phyloP scores from a whole-genome alignment of 306 rosid genomes.

The Trifolium dubium region DNA sequence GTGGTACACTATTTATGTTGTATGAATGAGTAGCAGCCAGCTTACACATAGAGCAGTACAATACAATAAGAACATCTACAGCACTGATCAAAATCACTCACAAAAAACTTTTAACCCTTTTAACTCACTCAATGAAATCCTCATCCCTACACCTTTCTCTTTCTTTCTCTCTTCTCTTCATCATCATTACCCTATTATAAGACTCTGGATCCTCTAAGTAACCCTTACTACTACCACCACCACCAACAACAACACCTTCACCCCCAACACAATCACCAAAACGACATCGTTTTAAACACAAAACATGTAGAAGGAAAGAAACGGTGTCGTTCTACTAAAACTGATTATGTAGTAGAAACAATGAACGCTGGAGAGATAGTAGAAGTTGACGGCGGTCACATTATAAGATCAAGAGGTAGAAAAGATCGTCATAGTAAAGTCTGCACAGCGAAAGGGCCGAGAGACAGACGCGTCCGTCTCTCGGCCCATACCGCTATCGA shows the following conservation, averaged over 20 bases:
- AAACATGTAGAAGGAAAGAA: conserved; percentile 29
- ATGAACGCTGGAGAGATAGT: conserved; percentile 66
- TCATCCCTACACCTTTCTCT: conserved; percentile 35
- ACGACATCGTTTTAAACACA: conserved; percentile 9
- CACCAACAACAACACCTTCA: too few species aligned
- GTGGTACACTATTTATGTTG: too few species aligned
- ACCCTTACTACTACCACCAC: conserved; percentile 42
- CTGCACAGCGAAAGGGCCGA: conserved; percentile 85
- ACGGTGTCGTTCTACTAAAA: conserved; percentile 40
- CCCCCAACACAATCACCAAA: neutral
- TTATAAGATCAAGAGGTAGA: conserved; percentile 78
- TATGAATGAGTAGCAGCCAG: neutral
- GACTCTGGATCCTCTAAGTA: conserved; percentile 81
- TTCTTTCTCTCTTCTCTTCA: neutral
- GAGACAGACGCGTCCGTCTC: conserved; percentile 90
- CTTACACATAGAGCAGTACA: neutral
- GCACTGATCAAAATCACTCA: conserved; percentile 53
- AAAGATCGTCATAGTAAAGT: conserved; percentile 96
- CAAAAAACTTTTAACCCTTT: conserved; percentile 60
- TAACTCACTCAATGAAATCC: conserved; percentile 21
- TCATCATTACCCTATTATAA: conserved; percentile 16
- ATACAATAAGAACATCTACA: conserved; percentile 45
- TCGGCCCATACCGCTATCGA: conserved; percentile 91
- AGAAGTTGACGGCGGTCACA: conserved; percentile 86
- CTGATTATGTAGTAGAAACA: conserved; percentile 59